Evolutionary conservation across 306 rosid species (phyloP).

Genomic region (Begonia fuchsioides): DNA sequence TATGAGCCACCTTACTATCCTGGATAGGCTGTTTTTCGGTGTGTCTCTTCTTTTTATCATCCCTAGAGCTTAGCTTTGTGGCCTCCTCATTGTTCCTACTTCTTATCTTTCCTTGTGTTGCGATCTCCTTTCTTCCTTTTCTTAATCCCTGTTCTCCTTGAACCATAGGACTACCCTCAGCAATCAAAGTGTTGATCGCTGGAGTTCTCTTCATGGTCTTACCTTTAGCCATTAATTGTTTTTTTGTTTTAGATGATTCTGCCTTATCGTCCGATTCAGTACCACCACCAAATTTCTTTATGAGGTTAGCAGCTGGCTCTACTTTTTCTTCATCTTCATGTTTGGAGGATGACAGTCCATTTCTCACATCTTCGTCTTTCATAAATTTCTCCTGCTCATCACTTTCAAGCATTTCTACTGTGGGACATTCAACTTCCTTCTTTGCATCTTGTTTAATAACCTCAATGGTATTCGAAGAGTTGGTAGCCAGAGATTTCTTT

Average conservation of each 20-base stretch:
- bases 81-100: conserved; percentile 12
- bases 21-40: conserved; percentile 9
- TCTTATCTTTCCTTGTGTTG: conserved; percentile 14
- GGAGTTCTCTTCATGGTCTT: conserved; percentile 36
- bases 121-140: conserved; percentile 8
- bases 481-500: no score
- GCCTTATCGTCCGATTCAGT: conserved; percentile 12
- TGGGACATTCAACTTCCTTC: conserved; percentile 2
- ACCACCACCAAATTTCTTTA: conserved; percentile 13
- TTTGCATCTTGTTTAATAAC: conserved; percentile 6
- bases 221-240: conserved; percentile 31
- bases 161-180: conserved; percentile 12
- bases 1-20: conserved; percentile 14
- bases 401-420: background rate
- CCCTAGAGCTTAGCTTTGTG: conserved; percentile 14
- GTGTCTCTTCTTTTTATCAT: conserved; percentile 15
- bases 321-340: conserved; percentile 2
- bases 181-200: conserved; percentile 13
- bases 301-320: conserved; percentile 4
- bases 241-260: conserved; percentile 26
- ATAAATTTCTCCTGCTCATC: background rate
- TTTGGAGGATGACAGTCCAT: background rate
- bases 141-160: conserved; percentile 12
- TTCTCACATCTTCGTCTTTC: conserved; percentile 1
- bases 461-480: background rate